phyloP scores from a whole-genome alignment of 2,329 filamentous ascomycete species.

The Fusarium stilboides region DNA sequence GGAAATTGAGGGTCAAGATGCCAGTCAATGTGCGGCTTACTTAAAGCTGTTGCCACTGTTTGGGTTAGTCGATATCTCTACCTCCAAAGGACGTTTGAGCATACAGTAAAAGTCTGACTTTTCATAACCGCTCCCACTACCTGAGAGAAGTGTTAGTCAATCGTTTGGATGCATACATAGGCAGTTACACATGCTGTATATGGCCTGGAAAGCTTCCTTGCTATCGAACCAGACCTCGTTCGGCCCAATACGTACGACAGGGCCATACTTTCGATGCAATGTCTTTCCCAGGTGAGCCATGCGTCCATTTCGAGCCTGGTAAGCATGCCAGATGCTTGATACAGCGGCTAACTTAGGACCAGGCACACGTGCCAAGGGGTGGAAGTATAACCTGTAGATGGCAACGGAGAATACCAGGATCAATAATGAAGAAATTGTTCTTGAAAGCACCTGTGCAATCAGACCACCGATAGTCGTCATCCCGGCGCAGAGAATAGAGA shows the following conservation, averaged over 20 bases:
- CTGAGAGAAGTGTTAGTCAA: constrained; percentile 48
- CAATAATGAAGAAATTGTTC: constrained; percentile 17
- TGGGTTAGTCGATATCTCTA: neutral
- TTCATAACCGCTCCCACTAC: constrained; percentile 62
- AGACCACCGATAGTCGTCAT: constrained; percentile 10
- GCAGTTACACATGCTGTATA: constrained; percentile 21
- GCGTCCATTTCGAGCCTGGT: constrained; percentile 61
- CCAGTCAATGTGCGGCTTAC: constrained; percentile 61
- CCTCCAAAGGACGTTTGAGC: constrained; percentile 25
- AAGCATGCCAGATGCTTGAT: constrained; percentile 65
- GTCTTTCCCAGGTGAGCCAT: constrained; percentile 59
- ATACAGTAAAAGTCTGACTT: constrained; percentile 69
- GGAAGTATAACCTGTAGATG: constrained; percentile 60
- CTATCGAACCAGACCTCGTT: constrained; percentile 69
- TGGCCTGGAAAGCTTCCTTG: constrained; percentile 61
- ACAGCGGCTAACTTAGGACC: constrained; percentile 64
- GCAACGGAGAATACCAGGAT: constrained; percentile 38
- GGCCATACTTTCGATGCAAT: constrained; percentile 64
- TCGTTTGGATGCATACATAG: constrained; percentile 32
- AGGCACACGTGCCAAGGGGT: constrained; percentile 62
- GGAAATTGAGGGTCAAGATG: constrained; percentile 53
- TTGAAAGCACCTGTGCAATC: neutral
- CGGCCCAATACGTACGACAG: constrained; percentile 67
- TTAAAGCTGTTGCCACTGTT: constrained; percentile 63
- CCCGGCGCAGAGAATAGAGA: constrained; percentile 9